Base-by-base conservation (phyloP, 1,284 basidiomycete genomes). In the Mycosarcoma mackinlayi region DNA sequence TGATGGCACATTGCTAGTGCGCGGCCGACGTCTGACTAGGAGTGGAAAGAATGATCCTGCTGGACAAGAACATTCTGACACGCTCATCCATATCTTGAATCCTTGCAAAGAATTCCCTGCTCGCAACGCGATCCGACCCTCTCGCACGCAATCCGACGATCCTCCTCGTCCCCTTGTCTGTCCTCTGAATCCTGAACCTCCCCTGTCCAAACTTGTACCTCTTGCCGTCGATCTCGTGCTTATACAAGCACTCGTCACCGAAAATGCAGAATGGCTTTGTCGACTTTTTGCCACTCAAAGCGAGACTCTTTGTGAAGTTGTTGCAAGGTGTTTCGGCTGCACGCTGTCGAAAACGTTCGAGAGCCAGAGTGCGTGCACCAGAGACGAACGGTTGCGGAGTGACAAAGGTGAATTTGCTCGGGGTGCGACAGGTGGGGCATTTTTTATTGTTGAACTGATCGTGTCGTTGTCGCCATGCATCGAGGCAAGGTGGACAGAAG, bases 401-500 rank as follows among this genome's bases (percentile, higher is more conserved):
- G 28, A 67, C 64, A 48, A 67, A 72, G 21, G 61, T 64, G 49
- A 34, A 70, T 9, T 37, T 4, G 34, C 59, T 59, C 4, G 30
- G 25, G 18, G 59, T 44, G 19, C 69, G 63, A 27, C 69, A 72
- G 30, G 38, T 42, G n/a, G 69, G 69, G n/a, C 69, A 72, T 8
- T 47, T 38, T 38, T 72, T 67, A 52, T 16, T 37, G 19, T 62
- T 63, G 45, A 41, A 38, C 23, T 53, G 48, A n/a, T 14, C 27
- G 34, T 18, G 33, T 27, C 64, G 60, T 21, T 42, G 27, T 13
- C 71, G 56, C 71, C 71, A 73, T 27, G 48, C 14, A 3, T 37
- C 18, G n/a, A 73, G 47, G 50, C 71, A 73, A 11, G 49, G 44
- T 6, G 46, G 27, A 27, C 71, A 73, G 67, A 69, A 73, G 54